Evolutionary conservation across 192 early-diverging fungal species (phyloP).

Genomic region (Coemansia sp.): DNA sequence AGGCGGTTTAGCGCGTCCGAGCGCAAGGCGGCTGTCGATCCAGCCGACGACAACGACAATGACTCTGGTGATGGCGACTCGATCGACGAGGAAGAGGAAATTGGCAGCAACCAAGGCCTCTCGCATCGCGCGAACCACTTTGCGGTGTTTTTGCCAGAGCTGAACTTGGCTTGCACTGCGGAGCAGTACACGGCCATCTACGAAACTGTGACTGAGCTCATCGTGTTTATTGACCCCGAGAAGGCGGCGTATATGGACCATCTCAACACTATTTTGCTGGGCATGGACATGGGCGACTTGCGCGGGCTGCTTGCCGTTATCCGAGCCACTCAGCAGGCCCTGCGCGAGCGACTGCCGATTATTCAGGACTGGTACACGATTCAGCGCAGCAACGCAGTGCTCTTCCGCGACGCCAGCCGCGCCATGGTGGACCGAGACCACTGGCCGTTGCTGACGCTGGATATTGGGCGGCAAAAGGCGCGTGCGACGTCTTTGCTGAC

Average conservation of each 20-base stretch:
- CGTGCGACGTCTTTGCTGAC: slow-evolving; percentile 45
- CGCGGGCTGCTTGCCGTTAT: slow-evolving; percentile 52
- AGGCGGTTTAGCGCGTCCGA: background rate
- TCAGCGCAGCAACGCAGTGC: slow-evolving; percentile 38
- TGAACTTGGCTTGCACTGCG: slow-evolving; percentile 75
- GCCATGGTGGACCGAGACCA: slow-evolving; percentile 2
- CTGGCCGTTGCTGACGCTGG: slow-evolving; percentile 9
- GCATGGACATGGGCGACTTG: slow-evolving; percentile 79
- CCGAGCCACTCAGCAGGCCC: slow-evolving; percentile 46
- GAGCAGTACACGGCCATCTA: slow-evolving; percentile 74
- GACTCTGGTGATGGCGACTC: slow-evolving; percentile 16
- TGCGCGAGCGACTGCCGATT: slow-evolving; percentile 52
- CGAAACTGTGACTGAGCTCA: slow-evolving; percentile 76
- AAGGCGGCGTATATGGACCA: slow-evolving; percentile 73
- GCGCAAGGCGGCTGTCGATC: background rate
- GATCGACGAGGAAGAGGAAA: slow-evolving; percentile 28
- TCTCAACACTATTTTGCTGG: slow-evolving; percentile 77
- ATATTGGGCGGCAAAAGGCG: slow-evolving; percentile 20
- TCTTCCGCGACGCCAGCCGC: slow-evolving; percentile 29
- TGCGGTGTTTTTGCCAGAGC: slow-evolving; percentile 73
- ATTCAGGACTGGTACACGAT: slow-evolving; percentile 56
- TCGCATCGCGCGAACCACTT: slow-evolving; percentile 69
- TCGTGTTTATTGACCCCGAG: slow-evolving; percentile 83
- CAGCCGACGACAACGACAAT: background rate
- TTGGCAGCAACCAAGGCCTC: slow-evolving; percentile 37